Percentiles rank a stretch among this genome's conserved stretches.
These are phyloP conservation scores for Mucor mucedo DNA, from an alignment of 371 early-diverging fungal species.

Conservation along the genomic window DNA sequence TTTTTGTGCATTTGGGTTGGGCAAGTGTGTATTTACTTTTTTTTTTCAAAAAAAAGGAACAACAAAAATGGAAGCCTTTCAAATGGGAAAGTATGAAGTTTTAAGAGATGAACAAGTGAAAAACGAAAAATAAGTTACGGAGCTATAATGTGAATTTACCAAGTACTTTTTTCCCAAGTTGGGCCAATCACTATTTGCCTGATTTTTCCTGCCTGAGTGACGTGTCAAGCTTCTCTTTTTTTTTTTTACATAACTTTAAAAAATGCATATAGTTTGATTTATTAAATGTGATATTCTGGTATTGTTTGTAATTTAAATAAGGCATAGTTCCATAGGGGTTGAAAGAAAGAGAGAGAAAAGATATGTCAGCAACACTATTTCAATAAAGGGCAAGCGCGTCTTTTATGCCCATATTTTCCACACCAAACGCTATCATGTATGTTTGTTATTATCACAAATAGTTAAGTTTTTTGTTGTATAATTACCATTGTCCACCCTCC, in stretches of 20 bases:
- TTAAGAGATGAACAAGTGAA: not conserved
- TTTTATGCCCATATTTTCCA: constrained; percentile 13
- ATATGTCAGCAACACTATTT: not conserved
- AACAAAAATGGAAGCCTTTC: not conserved
- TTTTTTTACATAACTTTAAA: not conserved
- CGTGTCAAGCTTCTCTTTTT: not conserved
- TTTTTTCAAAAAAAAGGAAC: not conserved
- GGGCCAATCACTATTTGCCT: not conserved
- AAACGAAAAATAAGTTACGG: not conserved
- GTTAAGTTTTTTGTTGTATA: not conserved
- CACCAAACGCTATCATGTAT: constrained; percentile 10
- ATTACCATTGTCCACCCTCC: constrained; percentile 13
- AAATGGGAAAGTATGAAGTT: not conserved
- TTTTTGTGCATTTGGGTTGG: no score
- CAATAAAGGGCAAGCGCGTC: not conserved
- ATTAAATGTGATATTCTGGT: no score
- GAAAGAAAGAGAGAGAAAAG: not conserved
- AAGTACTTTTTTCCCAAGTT: no score
- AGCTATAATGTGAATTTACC: not conserved
- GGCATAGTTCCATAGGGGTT: no score
- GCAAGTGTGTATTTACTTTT: not conserved
- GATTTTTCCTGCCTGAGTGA: constrained; percentile 6
- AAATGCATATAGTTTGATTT: not conserved
- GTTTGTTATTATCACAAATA: not conserved
- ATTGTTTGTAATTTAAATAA: no score